These are phyloP conservation scores for Mrakia blollopis DNA, from an alignment of 768 basidiomycete genomes.

Conservation along the genomic window DNA sequence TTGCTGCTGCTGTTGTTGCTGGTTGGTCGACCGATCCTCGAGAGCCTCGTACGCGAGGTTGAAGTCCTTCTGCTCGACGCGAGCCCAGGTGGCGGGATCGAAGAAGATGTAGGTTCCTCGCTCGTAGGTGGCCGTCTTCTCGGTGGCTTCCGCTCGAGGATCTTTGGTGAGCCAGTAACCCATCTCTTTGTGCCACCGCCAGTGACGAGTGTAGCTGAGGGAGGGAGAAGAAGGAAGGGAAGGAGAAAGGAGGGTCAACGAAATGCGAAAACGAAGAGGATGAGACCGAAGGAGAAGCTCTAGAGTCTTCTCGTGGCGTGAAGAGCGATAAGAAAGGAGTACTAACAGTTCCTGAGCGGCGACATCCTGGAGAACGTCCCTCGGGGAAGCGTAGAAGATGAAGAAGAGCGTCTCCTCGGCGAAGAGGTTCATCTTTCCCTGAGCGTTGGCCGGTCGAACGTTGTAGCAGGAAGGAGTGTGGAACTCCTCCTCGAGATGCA, in stretches of 20 bases:
- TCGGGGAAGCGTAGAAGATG: constrained; percentile 92
- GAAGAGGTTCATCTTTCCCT: constrained; percentile 53
- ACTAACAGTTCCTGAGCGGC: constrained; percentile 92
- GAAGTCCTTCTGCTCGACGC: constrained; percentile 34
- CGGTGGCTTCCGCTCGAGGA: constrained; percentile 55
- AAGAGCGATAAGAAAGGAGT: background rate
- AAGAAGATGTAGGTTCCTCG: constrained; percentile 86
- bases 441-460: constrained; percentile 75
- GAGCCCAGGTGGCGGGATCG: constrained; percentile 29
- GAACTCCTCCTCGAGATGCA: constrained; percentile 84
- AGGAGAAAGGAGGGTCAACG: background rate
- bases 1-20: constrained; percentile 27
- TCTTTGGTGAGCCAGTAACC: constrained; percentile 86
- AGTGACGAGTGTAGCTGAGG: constrained; percentile 80
- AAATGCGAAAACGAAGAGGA: background rate
- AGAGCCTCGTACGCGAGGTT: constrained; percentile 30
- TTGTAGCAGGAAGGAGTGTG: constrained; percentile 87
- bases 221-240: background rate
- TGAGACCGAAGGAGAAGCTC: background rate
- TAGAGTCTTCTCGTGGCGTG: too few relatives aligned
- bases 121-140: constrained; percentile 57
- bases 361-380: constrained; percentile 87
- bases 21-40: constrained; percentile 24
- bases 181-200: constrained; percentile 92
- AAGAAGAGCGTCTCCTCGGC: constrained; percentile 95